These are phyloP conservation scores for Pochonia chlamydosporia DNA, from an alignment of 2,329 filamentous ascomycete genomes.

Conservation along the genomic window DNA sequence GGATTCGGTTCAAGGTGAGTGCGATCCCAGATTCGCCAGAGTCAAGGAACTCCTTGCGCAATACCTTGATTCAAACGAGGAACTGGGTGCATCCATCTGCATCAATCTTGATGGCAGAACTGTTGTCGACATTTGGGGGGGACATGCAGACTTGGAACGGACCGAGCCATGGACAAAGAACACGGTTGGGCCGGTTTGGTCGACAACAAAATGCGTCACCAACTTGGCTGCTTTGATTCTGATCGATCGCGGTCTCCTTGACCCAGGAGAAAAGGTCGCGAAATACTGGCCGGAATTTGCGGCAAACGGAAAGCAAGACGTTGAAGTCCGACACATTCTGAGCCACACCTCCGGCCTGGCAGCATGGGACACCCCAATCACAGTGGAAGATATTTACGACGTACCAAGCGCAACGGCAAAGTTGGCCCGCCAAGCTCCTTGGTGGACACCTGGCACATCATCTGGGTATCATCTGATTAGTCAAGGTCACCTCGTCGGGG, in stretches of 20 bases:
- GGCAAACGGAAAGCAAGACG: constrained; percentile 31
- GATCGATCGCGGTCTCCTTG: no score
- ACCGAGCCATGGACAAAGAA: constrained; percentile 30
- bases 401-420: no score
- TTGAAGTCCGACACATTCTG: constrained; percentile 22
- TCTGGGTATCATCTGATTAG: constrained; percentile 35
- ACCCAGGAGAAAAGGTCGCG: constrained; percentile 29
- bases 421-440: constrained; percentile 34
- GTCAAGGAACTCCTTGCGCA: no score
- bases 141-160: constrained; percentile 23
- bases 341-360: constrained; percentile 32
- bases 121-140: constrained; percentile 41
- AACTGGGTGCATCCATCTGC: no score
- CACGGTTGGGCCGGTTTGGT: constrained; percentile 35
- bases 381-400: no score
- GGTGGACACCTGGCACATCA: constrained; percentile 37
- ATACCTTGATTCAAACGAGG: no score
- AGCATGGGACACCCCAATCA: constrained; percentile 28
- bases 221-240: constrained; percentile 32
- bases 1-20: no score
- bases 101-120: constrained; percentile 31
- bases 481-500: constrained; percentile 36
- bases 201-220: constrained; percentile 31
- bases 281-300: constrained; percentile 42
- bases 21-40: no score